Conservation (phyloP, 129 eudicot genomes). For the Daucus carota region DNA sequence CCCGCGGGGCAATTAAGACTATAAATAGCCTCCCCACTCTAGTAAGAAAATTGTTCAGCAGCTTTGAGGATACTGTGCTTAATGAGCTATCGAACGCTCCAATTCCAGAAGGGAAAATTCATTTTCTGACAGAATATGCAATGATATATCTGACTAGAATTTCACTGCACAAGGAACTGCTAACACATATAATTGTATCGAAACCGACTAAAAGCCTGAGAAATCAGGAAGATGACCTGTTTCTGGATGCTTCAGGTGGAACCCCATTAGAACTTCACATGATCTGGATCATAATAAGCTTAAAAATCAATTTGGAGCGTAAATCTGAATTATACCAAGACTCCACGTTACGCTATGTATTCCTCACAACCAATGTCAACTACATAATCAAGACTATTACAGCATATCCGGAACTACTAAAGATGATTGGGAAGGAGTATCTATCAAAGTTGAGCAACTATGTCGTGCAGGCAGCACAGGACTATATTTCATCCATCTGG, state of each 20-base stretch:
- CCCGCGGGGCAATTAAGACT: too few species aligned
- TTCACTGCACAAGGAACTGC: not conserved
- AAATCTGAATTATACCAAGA: not conserved
- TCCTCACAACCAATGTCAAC: slow-evolving; percentile 1
- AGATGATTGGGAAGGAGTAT: not conserved
- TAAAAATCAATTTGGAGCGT: slow-evolving; percentile 4
- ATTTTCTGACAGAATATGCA: slow-evolving; percentile 5
- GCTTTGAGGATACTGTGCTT: too few species aligned
- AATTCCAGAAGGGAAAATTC: not conserved
- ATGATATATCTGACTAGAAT: not conserved
- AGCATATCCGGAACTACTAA: not conserved
- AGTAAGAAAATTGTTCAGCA: too few species aligned
- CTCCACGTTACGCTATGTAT: not conserved
- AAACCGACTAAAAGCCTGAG: not conserved
- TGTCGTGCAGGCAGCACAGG: not conserved
- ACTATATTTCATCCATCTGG: not conserved
- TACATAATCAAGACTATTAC: not conserved
- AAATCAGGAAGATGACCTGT: not conserved
- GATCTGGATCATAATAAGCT: not conserved
- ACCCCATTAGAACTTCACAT: not conserved
- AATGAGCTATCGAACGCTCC: not conserved
- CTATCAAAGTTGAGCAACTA: not conserved
- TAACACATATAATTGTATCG: not conserved
- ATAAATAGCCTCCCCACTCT: too few species aligned
- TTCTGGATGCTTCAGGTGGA: not conserved